Conservation (phyloP, 1,139 yeast genomes). For the Geotrichum klebahnii region DNA sequence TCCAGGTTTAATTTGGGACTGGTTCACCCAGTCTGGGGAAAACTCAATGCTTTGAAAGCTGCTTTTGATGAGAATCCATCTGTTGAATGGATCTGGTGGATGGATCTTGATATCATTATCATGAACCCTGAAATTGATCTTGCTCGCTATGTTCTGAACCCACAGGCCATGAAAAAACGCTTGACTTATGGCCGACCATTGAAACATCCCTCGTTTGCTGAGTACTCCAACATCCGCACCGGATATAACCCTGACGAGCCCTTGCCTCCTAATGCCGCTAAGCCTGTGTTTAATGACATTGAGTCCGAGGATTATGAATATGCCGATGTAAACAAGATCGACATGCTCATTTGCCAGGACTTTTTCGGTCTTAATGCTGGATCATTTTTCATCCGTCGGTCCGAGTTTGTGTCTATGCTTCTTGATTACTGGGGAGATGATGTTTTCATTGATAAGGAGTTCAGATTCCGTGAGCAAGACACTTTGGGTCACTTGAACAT, state of each 20-base stretch:
- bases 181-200: conserved; percentile 28
- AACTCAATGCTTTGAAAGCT: conserved; percentile 34
- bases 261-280: conserved; percentile 17
- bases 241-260: conserved; percentile 15
- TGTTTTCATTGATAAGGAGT: conserved; percentile 18
- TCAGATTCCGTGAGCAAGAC: conserved; percentile 26
- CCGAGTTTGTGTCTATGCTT: conserved; percentile 27
- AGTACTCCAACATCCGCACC: conserved; percentile 15
- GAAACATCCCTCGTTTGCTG: conserved; percentile 15
- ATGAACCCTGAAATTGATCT: conserved; percentile 35
- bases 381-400: conserved; percentile 37
- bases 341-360: conserved; percentile 35
- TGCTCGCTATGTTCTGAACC: conserved; percentile 35
- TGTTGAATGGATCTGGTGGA: conserved; percentile 40
- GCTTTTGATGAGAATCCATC: conserved; percentile 33
- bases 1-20: conserved; percentile 24
- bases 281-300: conserved; percentile 26
- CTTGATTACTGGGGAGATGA: conserved; percentile 33
- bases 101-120: conserved; percentile 36
- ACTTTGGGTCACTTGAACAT: conserved; percentile 27
- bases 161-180: conserved; percentile 30
- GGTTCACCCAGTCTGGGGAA: conserved; percentile 33
- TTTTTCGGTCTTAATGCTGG: conserved; percentile 39
- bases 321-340: conserved; percentile 28
- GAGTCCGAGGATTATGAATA: conserved; percentile 24